Conservation (phyloP, 805 yeast species). For the Ogataea kodamae region DNA sequence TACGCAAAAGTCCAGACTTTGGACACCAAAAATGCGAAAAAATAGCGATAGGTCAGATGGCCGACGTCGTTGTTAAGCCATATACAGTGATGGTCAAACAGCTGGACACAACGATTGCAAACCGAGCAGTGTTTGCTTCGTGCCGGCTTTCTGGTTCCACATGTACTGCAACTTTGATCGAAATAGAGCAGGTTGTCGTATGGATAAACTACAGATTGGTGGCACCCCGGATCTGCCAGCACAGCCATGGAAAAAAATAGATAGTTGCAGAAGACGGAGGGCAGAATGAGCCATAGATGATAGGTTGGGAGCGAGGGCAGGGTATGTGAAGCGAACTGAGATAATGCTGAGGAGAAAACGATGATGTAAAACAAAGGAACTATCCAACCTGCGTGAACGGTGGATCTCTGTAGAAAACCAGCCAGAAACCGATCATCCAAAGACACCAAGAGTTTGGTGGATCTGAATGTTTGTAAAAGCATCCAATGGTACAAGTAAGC, state of each 20-base stretch:
- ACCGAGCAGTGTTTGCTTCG: slow-evolving; percentile 71
- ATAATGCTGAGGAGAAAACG: slow-evolving; percentile 32
- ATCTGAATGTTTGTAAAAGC: too few species aligned
- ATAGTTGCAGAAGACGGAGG: slow-evolving; percentile 35
- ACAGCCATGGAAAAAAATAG: slow-evolving; percentile 37
- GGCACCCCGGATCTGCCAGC: slow-evolving; percentile 42
- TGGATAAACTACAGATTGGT: slow-evolving; percentile 15
- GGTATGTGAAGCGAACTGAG: slow-evolving; percentile 24
- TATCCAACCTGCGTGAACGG: slow-evolving; percentile 35
- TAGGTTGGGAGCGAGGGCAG: slow-evolving; percentile 13
- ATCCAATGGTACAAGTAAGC: neutral
- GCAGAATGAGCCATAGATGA: slow-evolving; percentile 27
- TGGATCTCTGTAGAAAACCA: slow-evolving; percentile 20
- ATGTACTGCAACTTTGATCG: slow-evolving; percentile 41
- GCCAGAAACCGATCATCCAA: slow-evolving; percentile 14
- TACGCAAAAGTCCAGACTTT: slow-evolving; percentile 36
- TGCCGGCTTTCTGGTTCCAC: slow-evolving; percentile 68
- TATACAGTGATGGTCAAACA: slow-evolving; percentile 63
- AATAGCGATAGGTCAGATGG: slow-evolving; percentile 47
- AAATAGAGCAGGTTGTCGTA: slow-evolving; percentile 42
- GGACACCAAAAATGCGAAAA: slow-evolving; percentile 39
- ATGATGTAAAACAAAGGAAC: slow-evolving; percentile 42
- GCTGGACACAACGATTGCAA: slow-evolving; percentile 61
- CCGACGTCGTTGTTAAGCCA: slow-evolving; percentile 58
- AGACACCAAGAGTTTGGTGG: neutral